phyloP scores from a whole-genome alignment of 2,329 filamentous ascomycete species.

The Microcyclospora tardicrescens region DNA sequence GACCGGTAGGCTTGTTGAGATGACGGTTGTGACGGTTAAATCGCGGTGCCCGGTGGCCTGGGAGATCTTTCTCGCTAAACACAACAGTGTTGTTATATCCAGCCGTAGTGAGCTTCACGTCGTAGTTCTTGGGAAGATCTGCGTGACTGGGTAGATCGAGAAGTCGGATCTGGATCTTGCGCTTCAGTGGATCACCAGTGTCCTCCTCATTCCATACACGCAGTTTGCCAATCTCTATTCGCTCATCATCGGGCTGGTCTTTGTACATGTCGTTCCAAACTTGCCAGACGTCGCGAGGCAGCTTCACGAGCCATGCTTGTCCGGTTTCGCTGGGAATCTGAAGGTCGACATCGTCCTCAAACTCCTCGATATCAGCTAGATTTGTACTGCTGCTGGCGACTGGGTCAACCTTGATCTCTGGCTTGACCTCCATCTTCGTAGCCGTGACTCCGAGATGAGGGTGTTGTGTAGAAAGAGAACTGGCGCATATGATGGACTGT shows the following conservation, averaged over 20 bases:
- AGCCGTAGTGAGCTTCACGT: slow-evolving; percentile 55
- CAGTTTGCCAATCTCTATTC: slow-evolving; percentile 67
- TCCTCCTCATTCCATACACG: slow-evolving; percentile 27
- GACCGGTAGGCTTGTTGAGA: slow-evolving; percentile 6
- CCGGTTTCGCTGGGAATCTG: slow-evolving; percentile 12
- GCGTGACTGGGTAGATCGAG: slow-evolving; percentile 54
- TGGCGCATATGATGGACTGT: too few species aligned
- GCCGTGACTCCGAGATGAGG: too few species aligned
- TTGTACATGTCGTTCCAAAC: slow-evolving; percentile 65
- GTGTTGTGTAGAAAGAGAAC: too few species aligned
- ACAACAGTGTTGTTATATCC: slow-evolving; percentile 76
- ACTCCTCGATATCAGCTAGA: slow-evolving; percentile 16
- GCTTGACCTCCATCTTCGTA: slow-evolving; percentile 8
- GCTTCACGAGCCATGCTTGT: slow-evolving; percentile 54
- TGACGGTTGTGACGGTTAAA: slow-evolving; percentile 9
- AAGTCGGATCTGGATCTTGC: slow-evolving; percentile 55
- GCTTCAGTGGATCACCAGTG: slow-evolving; percentile 10
- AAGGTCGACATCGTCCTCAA: slow-evolving; percentile 22
- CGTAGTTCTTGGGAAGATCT: slow-evolving; percentile 75
- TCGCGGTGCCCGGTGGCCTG: slow-evolving; percentile 35
- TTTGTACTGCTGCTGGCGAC: slow-evolving; percentile 1
- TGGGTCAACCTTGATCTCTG: slow-evolving; percentile 16
- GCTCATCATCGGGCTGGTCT: slow-evolving; percentile 37
- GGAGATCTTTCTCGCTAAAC: slow-evolving; percentile 87
- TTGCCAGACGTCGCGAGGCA: slow-evolving; percentile 71